phyloP scores from a whole-genome alignment of 495 filamentous ascomycete species.

The Podospora pseudopauciseta region DNA sequence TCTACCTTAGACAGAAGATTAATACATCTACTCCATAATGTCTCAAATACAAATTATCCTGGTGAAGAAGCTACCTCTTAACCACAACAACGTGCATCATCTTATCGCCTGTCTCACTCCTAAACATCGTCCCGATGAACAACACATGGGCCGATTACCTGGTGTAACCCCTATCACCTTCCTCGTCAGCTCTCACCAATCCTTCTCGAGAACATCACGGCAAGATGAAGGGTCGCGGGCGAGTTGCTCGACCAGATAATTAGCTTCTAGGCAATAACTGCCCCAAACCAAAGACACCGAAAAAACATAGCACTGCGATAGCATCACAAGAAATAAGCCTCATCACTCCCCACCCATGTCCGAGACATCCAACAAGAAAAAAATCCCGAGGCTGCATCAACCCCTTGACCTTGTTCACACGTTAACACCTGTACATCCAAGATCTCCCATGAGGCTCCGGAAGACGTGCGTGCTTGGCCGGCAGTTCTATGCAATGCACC shows the following conservation, averaged over 20 bases:
- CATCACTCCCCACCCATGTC: neutral
- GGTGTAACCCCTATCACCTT: neutral
- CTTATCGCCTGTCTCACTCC: neutral
- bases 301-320: too few species aligned
- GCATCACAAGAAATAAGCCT: too few species aligned
- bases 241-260: too few species aligned
- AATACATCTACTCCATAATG: too few species aligned
- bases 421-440: neutral
- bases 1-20: too few species aligned
- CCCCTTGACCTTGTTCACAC: too few species aligned
- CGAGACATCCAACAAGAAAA: neutral
- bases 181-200: too few species aligned
- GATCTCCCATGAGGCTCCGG: neutral
- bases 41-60: neutral
- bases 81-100: neutral
- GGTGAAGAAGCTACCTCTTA: neutral
- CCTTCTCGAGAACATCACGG: too few species aligned
- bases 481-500: neutral
- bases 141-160: neutral
- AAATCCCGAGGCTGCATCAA: neutral
- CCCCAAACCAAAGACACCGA: too few species aligned
- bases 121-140: neutral
- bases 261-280: neutral
- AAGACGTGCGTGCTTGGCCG: neutral
- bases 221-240: too few species aligned